Conservation (phyloP, 2,329 filamentous ascomycete species). For the Cladosporium phlei region DNA sequence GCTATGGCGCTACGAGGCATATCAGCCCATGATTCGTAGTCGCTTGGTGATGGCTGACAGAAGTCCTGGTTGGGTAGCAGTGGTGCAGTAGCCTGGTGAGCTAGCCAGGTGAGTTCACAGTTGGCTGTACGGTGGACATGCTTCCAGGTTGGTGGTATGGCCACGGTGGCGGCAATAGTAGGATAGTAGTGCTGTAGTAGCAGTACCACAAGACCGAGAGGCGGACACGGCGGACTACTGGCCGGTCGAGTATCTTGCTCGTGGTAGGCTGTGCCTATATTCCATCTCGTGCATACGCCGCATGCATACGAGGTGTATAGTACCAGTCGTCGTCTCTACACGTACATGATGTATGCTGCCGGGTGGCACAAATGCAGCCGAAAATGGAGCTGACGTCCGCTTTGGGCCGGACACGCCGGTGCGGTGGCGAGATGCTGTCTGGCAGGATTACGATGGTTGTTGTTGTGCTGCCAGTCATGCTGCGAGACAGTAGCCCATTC, state of each 20-base stretch:
- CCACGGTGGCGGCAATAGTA: too few relatives aligned
- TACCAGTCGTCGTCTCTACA: too few relatives aligned
- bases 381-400: slow-evolving; percentile 3
- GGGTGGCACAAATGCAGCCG: slow-evolving; percentile 8
- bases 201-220: neutral
- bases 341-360: too few relatives aligned
- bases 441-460: neutral
- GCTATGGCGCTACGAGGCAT: slow-evolving; percentile 8
- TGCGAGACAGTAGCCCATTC: slow-evolving; percentile 4
- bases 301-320: slow-evolving; percentile 10
- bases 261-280: slow-evolving; percentile 1
- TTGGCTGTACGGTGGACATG: too few relatives aligned
- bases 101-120: too few relatives aligned
- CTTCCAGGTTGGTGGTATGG: neutral
- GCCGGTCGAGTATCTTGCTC: neutral
- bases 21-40: slow-evolving; percentile 11
- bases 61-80: slow-evolving; percentile 4
- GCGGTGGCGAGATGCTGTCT: slow-evolving; percentile 6
- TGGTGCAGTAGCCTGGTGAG: neutral
- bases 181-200: neutral
- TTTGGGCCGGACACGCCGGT: neutral
- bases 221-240: neutral
- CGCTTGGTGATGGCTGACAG: neutral
- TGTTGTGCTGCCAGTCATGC: too few relatives aligned
- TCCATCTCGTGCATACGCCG: neutral